Conservation (phyloP, 2,329 filamentous ascomycete species). For the Tolypocladium ovalisporum region DNA sequence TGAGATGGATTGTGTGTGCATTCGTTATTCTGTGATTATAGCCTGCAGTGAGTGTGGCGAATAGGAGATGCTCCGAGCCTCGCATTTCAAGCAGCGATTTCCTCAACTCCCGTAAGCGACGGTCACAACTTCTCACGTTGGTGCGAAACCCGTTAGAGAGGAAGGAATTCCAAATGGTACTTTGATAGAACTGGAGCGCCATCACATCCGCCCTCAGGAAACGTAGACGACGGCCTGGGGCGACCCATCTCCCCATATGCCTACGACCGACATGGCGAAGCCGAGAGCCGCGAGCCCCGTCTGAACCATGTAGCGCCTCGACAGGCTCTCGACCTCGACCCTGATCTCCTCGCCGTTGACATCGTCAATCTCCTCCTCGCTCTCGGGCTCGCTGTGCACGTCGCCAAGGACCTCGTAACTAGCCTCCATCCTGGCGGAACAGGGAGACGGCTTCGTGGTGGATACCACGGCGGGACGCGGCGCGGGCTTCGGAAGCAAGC, state of each 20-base stretch:
- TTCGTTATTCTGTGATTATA: background rate
- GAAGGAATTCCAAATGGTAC: background rate
- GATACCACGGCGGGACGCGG: slow-evolving; percentile 13
- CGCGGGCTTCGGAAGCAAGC: slow-evolving; percentile 29
- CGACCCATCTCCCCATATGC: slow-evolving; percentile 55
- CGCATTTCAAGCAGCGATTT: background rate
- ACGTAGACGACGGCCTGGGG: slow-evolving; percentile 21
- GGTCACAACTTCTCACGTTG: background rate
- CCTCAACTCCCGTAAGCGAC: background rate
- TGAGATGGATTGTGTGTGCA: background rate
- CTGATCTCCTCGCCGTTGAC: slow-evolving; percentile 54
- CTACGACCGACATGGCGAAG: slow-evolving; percentile 51
- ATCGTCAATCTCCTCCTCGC: slow-evolving; percentile 39
- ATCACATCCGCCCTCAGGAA: slow-evolving; percentile 11
- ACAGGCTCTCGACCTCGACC: slow-evolving; percentile 42
- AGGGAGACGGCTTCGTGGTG: slow-evolving; percentile 17
- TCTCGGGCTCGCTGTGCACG: slow-evolving; percentile 35
- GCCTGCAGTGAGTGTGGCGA: background rate
- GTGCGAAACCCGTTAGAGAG: background rate
- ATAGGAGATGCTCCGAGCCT: background rate
- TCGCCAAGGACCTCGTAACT: slow-evolving; percentile 61
- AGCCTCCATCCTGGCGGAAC: slow-evolving; percentile 47
- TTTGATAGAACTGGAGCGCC: background rate
- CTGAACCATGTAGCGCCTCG: slow-evolving; percentile 41
- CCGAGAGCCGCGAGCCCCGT: slow-evolving; percentile 42